Conservation (phyloP, 495 filamentous ascomycete genomes). For the Talaromyces stipitatus region DNA sequence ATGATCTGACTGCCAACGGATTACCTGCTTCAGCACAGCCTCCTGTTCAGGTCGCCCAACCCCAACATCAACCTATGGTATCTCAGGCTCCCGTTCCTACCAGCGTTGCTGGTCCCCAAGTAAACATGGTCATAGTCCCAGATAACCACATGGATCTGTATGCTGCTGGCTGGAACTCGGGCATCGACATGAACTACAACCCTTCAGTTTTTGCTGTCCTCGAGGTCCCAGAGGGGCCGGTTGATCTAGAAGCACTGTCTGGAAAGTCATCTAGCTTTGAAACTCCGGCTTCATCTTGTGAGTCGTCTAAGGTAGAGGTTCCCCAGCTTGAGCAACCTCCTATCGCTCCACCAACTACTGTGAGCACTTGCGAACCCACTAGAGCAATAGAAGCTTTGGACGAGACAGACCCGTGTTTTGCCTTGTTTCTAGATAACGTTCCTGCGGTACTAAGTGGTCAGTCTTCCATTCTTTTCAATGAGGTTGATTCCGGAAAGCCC, state of each 20-base stretch:
- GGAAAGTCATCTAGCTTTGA: slow-evolving; percentile 55
- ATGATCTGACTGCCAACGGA: slow-evolving; percentile 55
- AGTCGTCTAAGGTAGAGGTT: slow-evolving; percentile 43
- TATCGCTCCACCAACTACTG: slow-evolving; percentile 18
- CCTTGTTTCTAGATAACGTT: slow-evolving; percentile 41
- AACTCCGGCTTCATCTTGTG: slow-evolving; percentile 16
- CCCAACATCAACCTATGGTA: slow-evolving; percentile 15
- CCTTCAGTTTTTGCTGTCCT: slow-evolving; percentile 77
- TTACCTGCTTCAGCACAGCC: slow-evolving; percentile 29
- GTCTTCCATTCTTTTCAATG: slow-evolving; percentile 16
- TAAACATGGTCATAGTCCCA: slow-evolving; percentile 69
- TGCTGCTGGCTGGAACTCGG: slow-evolving; percentile 46
- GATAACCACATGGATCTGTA: slow-evolving; percentile 55
- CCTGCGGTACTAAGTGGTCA: slow-evolving; percentile 17
- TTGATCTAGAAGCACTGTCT: slow-evolving; percentile 54
- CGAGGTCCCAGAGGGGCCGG: slow-evolving; percentile 64
- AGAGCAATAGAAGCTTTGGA: slow-evolving; percentile 47
- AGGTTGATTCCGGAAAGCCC: slow-evolving; percentile 50
- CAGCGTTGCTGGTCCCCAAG: slow-evolving; percentile 35
- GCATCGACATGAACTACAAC: slow-evolving; percentile 49
- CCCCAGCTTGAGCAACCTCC: slow-evolving; percentile 39
- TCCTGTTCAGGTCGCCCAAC: slow-evolving; percentile 17
- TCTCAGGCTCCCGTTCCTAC: slow-evolving; percentile 8
- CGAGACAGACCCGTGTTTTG: slow-evolving; percentile 51
- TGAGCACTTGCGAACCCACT: slow-evolving; percentile 23